Evolutionary conservation across 345 rosid species (phyloP), one percentile per base, ranked within the genome.

Genomic region (Pugionium cornutum): DNA sequence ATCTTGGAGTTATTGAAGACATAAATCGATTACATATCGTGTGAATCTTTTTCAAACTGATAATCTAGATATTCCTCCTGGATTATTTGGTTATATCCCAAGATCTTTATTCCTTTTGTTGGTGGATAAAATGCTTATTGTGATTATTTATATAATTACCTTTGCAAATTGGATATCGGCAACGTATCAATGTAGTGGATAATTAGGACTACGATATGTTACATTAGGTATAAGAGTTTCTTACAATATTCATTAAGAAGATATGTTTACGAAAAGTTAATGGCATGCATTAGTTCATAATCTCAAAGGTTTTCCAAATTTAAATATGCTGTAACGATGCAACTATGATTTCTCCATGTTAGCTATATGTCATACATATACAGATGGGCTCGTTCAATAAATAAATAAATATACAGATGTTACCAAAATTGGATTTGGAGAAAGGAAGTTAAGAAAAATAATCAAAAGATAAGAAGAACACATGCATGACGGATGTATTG

Each of bases 91-190:
- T 35, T 28, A 36, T 37, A 31, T 53, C 62, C 26, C 37, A 47
- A 48, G 52, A 55, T 71, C 8, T 54, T 63, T 48, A 70, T 70
- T 70, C 64, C 37, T 54, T 53, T 11, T 47, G 51, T 62, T 45
- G 57, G 57, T 53, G 51, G 44, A 46, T 62, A 53, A 62, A 59
- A 42, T 32, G 47, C 25, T n/a, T 27, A 26, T 2, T 26, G 7
- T 49, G 44, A 58, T 37, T 30, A 39, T 50, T 7, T 50, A 39
- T 37, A 30, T 29, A 63, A 36, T 7, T n/a, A 9, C n/a, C 5
- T 63, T 39, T 63, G 8, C 57, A 10, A 1, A 31, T 48, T 10
- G 54, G 48, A 6, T 33, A 55, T 57, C 10, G 5, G 9, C 18
- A 37, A 26, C 9, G 26, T 27, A 66, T 53, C 29, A 44, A 4